Conservation (phyloP, 495 filamentous ascomycete species). For the Penicillium roqueforti region DNA sequence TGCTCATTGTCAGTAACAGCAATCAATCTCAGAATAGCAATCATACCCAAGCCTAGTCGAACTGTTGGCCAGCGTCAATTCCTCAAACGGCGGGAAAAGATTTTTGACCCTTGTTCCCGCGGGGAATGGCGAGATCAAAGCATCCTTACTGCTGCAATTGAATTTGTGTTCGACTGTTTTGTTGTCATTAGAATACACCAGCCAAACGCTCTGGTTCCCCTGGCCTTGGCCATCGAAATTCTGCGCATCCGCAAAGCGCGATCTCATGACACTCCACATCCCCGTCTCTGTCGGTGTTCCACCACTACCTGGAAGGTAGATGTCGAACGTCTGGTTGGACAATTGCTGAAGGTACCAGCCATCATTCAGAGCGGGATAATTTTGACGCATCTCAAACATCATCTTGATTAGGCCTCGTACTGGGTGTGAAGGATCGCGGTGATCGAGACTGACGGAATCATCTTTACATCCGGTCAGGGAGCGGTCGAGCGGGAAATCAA, state of each 20-base stretch:
- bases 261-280: slow-evolving; percentile 43
- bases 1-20: slow-evolving; percentile 6
- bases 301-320: slow-evolving; percentile 42
- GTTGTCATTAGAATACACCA: slow-evolving; percentile 47
- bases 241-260: slow-evolving; percentile 33
- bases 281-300: slow-evolving; percentile 44
- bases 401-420: slow-evolving; percentile 41
- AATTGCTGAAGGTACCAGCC: slow-evolving; percentile 40
- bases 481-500: slow-evolving; percentile 40
- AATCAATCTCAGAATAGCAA: not conserved
- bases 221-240: slow-evolving; percentile 39
- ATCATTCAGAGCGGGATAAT: slow-evolving; percentile 47
- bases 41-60: slow-evolving; percentile 2
- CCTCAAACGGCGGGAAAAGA: slow-evolving; percentile 48
- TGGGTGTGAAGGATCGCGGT: slow-evolving; percentile 49
- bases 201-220: slow-evolving; percentile 47
- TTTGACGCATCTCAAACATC: slow-evolving; percentile 45
- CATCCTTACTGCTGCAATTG: slow-evolving; percentile 35
- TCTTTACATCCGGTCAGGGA: slow-evolving; percentile 42
- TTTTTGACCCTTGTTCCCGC: slow-evolving; percentile 44
- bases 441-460: slow-evolving; percentile 47
- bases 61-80: slow-evolving; percentile 28
- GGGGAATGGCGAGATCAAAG: slow-evolving; percentile 42
- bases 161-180: slow-evolving; percentile 37
- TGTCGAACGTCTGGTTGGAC: slow-evolving; percentile 37